Evolutionary conservation across 1,139 yeast species (phyloP).

Genomic region (Yamadazyma conglobata): DNA sequence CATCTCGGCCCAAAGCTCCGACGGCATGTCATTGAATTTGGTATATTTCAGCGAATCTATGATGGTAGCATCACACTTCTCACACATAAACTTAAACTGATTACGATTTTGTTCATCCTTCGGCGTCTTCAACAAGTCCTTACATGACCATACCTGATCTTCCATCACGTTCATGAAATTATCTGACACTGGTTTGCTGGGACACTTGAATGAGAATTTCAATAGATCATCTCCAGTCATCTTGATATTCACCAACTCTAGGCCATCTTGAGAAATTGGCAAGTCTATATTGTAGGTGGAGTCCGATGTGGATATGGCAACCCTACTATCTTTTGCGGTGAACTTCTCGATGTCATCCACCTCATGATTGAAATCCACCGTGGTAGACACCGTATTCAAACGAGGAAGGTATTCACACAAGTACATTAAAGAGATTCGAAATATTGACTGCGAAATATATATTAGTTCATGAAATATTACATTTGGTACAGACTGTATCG

Average conservation of each 20-base stretch:
- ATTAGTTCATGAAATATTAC: too few species aligned
- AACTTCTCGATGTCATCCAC: slow-evolving; percentile 11
- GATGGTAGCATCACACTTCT: slow-evolving; percentile 23
- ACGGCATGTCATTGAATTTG: slow-evolving; percentile 68
- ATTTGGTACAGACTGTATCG: too few species aligned
- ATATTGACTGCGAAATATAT: slow-evolving; percentile 3
- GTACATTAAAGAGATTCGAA: slow-evolving; percentile 21
- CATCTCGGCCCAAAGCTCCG: slow-evolving; percentile 90
- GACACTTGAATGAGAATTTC: slow-evolving; percentile 10
- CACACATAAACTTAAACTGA: slow-evolving; percentile 34
- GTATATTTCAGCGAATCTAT: slow-evolving; percentile 26
- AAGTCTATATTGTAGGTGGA: not conserved
- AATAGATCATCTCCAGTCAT: slow-evolving; percentile 7
- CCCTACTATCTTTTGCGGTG: slow-evolving; percentile 2
- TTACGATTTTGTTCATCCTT: slow-evolving; percentile 19
- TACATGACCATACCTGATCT: slow-evolving; percentile 38
- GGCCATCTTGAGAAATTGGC: slow-evolving; percentile 1
- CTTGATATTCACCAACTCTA: slow-evolving; percentile 9
- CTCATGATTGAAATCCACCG: slow-evolving; percentile 20
- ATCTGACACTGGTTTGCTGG: slow-evolving; percentile 8
- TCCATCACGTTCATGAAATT: slow-evolving; percentile 22
- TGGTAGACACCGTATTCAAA: slow-evolving; percentile 28
- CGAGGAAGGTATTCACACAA: slow-evolving; percentile 41
- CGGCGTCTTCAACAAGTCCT: slow-evolving; percentile 34
- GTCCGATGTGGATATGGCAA: slow-evolving; percentile 2